A percentile compares a stretch with the other conserved stretches of the same genome.
phyloP scores from a whole-genome alignment of 225 moss, liverwort and hornwort genomes.

The Sphagnum tenellum region DNA sequence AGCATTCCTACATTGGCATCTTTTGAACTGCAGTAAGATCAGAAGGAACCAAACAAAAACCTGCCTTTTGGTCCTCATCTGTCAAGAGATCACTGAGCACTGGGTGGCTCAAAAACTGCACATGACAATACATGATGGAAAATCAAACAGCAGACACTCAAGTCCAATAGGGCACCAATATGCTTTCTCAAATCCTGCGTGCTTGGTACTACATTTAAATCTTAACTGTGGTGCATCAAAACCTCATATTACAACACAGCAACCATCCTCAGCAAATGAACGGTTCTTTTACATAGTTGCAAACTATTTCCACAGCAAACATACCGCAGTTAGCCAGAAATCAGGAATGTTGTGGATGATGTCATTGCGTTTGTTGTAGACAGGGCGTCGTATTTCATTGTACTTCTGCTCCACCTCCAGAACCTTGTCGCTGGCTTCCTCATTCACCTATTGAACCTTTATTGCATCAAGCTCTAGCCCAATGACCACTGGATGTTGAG shows the following conservation, averaged over 20 bases:
- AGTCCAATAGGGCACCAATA: no score
- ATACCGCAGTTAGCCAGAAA: constrained; percentile 97
- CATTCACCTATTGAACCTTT: constrained; percentile 65
- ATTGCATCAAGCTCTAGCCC: neutral
- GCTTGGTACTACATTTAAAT: no score
- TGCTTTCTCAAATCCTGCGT: no score
- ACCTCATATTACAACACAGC: no score
- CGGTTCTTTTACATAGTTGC: no score
- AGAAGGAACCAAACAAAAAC: neutral
- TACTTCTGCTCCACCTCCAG: constrained; percentile 96
- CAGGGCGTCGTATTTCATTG: constrained; percentile 94
- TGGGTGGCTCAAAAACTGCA: constrained; percentile 99
- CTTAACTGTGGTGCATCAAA: no score
- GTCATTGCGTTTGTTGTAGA: constrained; percentile 84
- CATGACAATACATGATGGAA: neutral
- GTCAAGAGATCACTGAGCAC: constrained; percentile 84
- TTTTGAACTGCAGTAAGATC: no score
- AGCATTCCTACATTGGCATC: no score
- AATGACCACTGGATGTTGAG: no score
- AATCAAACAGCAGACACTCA: neutral
- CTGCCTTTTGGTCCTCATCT: constrained; percentile 94
- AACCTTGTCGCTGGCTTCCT: constrained; percentile 98
- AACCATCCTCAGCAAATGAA: no score
- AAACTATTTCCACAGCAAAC: neutral
- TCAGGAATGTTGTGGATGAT: constrained; percentile 94